A percentile compares a stretch with the other conserved stretches of the same genome.
Evolutionary conservation across 805 yeast species (phyloP).

Genomic region (Candida koratica): DNA sequence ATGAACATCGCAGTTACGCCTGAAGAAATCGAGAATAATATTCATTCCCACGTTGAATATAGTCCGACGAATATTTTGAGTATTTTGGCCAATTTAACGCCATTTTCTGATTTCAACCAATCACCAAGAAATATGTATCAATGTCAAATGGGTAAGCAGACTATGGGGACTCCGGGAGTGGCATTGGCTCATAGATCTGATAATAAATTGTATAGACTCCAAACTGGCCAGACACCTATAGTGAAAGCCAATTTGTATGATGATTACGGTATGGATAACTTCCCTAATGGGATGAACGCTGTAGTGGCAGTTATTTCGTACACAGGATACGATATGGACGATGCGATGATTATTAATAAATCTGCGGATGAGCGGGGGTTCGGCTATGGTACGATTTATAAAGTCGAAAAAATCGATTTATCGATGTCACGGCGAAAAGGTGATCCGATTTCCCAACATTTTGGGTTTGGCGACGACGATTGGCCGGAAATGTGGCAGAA

Average conservation of each 20-base stretch:
- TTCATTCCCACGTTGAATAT: conserved; percentile 90
- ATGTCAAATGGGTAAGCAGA: conserved; percentile 99
- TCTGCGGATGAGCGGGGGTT: conserved; percentile 98
- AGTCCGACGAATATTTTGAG: conserved; percentile 93
- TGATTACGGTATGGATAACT: conserved; percentile 95
- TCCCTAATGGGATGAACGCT: conserved; percentile 97
- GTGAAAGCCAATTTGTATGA: conserved; percentile 92
- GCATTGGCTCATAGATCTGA: conserved; percentile 90
- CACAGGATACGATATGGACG: conserved; percentile 99
- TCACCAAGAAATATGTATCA: conserved; percentile 99
- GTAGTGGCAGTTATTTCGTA: conserved; percentile 98
- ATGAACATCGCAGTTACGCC: conserved; percentile 95
- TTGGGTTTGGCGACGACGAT: conserved; percentile 89
- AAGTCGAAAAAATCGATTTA: conserved; percentile 88
- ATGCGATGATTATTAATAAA: conserved; percentile 97
- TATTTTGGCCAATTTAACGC: conserved; percentile 93
- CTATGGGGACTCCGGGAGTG: conserved; percentile 99
- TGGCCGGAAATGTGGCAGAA: conserved; percentile 92
- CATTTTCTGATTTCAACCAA: conserved; percentile 97
- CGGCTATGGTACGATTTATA: conserved; percentile 94
- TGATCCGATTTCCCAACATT: conserved; percentile 90
- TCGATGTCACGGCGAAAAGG: conserved; percentile 76
- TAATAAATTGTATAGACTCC: conserved; percentile 88
- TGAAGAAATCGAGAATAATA: conserved; percentile 73
- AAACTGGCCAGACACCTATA: conserved; percentile 95